Evolutionary conservation across 2,329 filamentous ascomycete genomes (phyloP).

Genomic region (Pseudocercospora fuligena): DNA sequence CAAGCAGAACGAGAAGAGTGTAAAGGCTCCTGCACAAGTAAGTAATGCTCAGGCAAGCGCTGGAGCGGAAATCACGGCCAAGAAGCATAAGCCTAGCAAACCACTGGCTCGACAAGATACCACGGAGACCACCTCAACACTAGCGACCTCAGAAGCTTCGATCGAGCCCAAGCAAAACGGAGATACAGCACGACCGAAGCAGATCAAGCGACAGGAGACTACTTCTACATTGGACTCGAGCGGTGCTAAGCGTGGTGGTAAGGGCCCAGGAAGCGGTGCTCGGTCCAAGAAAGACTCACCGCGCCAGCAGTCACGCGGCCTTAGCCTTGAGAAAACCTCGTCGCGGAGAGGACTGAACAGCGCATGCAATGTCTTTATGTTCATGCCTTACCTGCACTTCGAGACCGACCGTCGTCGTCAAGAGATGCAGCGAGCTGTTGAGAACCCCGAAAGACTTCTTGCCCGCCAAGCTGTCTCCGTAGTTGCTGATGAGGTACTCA

Average conservation of each 20-base stretch:
- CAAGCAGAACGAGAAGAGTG: conserved; percentile 10
- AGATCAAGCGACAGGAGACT: conserved; percentile 27
- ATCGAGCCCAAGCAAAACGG: conserved; percentile 10
- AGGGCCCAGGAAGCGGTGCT: not conserved
- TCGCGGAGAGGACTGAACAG: conserved; percentile 12
- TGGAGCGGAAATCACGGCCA: conserved; percentile 11
- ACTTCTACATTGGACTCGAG: conserved; percentile 22
- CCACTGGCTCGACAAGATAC: conserved; percentile 16
- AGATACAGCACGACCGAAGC: conserved; percentile 10
- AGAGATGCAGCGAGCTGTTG: conserved; percentile 63
- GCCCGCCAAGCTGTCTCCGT: conserved; percentile 16
- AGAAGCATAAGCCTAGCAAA: conserved; percentile 8
- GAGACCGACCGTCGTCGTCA: conserved; percentile 57
- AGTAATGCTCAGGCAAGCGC: not conserved
- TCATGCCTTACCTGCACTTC: conserved; percentile 69
- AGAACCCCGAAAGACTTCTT: conserved; percentile 26
- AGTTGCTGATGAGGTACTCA: conserved; percentile 45
- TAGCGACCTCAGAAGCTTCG: conserved; percentile 19
- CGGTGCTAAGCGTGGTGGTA: conserved; percentile 10
- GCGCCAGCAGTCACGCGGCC: conserved; percentile 17
- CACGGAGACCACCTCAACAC: conserved; percentile 16
- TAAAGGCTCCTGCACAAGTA: not conserved
- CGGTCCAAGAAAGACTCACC: conserved; percentile 10
- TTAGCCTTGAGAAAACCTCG: conserved; percentile 15
- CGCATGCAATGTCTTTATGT: conserved; percentile 47